Percentiles rank a stretch among this genome's conserved stretches.
These are phyloP conservation scores for Jaapia argillacea DNA, from an alignment of 768 basidiomycete genomes.

Conservation along the genomic window DNA sequence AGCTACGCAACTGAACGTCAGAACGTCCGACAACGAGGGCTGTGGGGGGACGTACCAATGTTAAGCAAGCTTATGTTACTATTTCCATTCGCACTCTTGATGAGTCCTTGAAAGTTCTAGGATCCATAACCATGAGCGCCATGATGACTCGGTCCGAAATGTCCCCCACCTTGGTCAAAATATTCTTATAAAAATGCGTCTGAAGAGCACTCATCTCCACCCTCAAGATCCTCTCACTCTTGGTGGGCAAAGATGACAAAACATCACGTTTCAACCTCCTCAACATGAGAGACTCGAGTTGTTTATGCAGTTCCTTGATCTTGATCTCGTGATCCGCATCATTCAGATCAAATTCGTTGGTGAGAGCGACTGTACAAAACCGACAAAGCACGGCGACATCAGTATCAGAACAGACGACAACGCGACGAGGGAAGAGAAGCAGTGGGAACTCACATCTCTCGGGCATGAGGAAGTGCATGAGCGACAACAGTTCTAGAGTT, in stretches of 20 bases:
- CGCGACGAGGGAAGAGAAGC: background rate
- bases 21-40: conserved; percentile 1
- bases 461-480: conserved; percentile 99
- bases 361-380: conserved; percentile 60
- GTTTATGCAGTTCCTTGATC: conserved; percentile 92
- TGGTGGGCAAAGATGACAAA: conserved; percentile 89
- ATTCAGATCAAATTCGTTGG: conserved; percentile 90
- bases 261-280: conserved; percentile 93
- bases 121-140: background rate
- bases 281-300: conserved; percentile 91
- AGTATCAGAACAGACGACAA: conserved; percentile 1
- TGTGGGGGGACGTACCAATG: conserved; percentile 46
- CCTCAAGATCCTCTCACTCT: conserved; percentile 94
- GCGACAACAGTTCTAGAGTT: conserved; percentile 71
- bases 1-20: conserved; percentile 32
- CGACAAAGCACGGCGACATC: conserved; percentile 4
- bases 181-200: conserved; percentile 98
- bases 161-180: conserved; percentile 67
- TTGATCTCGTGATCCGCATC: conserved; percentile 90
- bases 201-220: conserved; percentile 97
- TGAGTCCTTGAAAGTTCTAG: conserved; percentile 87
- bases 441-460: conserved; percentile 67
- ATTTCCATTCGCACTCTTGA: conserved; percentile 83
- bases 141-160: conserved; percentile 1
- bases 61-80: conserved; percentile 93